Base-by-base conservation (phyloP, 495 filamentous ascomycete genomes). In the Podospora fimiseda region DNA sequence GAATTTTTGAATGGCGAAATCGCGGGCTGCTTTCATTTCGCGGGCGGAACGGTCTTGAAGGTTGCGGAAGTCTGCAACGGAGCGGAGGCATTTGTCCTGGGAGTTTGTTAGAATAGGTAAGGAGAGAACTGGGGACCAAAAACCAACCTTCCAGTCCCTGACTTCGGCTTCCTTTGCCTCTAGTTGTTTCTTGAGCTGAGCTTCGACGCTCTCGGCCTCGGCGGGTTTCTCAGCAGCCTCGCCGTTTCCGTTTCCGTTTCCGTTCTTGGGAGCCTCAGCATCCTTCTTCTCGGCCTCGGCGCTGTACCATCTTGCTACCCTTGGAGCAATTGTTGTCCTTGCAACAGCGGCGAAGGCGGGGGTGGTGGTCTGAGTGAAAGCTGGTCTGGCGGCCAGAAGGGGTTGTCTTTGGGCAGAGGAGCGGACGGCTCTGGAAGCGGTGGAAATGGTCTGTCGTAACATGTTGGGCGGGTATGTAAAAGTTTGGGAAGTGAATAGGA, bases 1-100 rank as follows among this genome's bases (percentile, higher is more conserved):
- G 73, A 98, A 98, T 49, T 83, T 81, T 68, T 95, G 89, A 67
- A 98, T 90, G 52, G 94, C 94, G 61, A 92, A 98, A 74, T 94
- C 88, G 55, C 83, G 85, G 37, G 90, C 87, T 30, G 78, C 68
- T 65, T 94, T 86, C 69, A 93, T 82, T 42, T 98, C 94, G 60
- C 94, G 89, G 71, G 87, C 84, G 6, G 89, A 92, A 60, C 93
- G 88, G 57, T 95, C 89, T 76, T 96, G 91, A 36, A 97, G 86
- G 74, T 96, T 98, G 61, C 88, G 88, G 80, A 91, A 97, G 57
- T 97, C 93, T 67, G 93, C 93, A 55, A 96, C 87, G 42, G 84
- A 85, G 60, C 93, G 93, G 45, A 93, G 82, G 69, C 87, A 95
- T 73, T 86, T 90, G 70, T 97, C 92, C 93, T 97, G 60, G 52